Conservation (phyloP, 2,329 filamentous ascomycete species). For the Arachnomyces sp. region DNA sequence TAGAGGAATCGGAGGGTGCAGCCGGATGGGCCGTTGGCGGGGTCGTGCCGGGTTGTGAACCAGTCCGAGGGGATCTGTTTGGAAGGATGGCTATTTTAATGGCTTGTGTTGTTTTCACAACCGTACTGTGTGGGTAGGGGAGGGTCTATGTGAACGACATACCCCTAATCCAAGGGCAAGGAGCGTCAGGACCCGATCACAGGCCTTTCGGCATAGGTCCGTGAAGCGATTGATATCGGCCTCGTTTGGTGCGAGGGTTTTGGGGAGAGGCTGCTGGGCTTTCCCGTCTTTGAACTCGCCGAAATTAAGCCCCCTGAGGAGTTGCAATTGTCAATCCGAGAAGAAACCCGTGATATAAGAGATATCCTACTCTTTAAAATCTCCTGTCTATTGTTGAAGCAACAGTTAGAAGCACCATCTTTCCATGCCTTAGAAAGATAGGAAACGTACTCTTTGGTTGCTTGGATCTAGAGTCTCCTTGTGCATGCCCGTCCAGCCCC, state of each 20-base stretch:
- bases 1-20: constrained; percentile 63
- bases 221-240: constrained; percentile 60
- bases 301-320: constrained; percentile 80
- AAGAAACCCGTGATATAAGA: background rate
- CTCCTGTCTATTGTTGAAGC: constrained; percentile 52
- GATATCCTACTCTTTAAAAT: constrained; percentile 71
- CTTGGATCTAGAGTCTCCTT: constrained; percentile 80
- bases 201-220: constrained; percentile 63
- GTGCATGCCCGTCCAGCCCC: constrained; percentile 83
- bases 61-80: constrained; percentile 44
- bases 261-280: constrained; percentile 69
- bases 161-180: constrained; percentile 71
- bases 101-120: constrained; percentile 1
- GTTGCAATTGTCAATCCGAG: background rate
- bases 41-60: constrained; percentile 57
- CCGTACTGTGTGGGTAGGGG: constrained; percentile 3
- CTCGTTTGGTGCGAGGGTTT: constrained; percentile 53
- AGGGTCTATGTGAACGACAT: constrained; percentile 12
- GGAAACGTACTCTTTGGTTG: constrained; percentile 59
- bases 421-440: background rate
- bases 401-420: constrained; percentile 10
- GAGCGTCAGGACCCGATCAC: constrained; percentile 63
- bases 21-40: constrained; percentile 42
- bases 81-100: background rate
- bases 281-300: constrained; percentile 64